Evolutionary conservation across 2,329 filamentous ascomycete species (phyloP).

Genomic region (Coniochaeta sp.): DNA sequence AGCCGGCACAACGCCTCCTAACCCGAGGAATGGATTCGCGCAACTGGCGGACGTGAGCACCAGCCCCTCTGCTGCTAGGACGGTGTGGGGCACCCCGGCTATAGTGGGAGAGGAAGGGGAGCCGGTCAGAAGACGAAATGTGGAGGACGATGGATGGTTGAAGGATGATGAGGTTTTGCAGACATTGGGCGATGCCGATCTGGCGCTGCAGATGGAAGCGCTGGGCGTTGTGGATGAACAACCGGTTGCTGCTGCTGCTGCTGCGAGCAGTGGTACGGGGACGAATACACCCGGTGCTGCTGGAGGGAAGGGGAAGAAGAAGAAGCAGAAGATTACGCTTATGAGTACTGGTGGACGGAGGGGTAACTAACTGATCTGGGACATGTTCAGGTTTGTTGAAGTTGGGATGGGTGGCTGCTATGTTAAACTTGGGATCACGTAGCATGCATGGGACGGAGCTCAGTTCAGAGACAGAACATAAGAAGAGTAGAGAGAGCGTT

Average conservation of each 20-base stretch:
- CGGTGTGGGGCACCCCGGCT: constrained; percentile 86
- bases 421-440: too few relatives aligned
- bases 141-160: constrained; percentile 78
- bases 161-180: constrained; percentile 73
- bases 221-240: constrained; percentile 27
- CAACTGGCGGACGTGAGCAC: constrained; percentile 72
- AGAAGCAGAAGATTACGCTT: too few relatives aligned
- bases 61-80: constrained; percentile 68
- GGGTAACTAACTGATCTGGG: not conserved
- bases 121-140: constrained; percentile 20
- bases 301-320: too few relatives aligned
- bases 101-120: constrained; percentile 51
- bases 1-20: constrained; percentile 46
- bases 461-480: too few relatives aligned
- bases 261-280: constrained; percentile 35
- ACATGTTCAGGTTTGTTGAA: too few relatives aligned
- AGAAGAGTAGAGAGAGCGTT: too few relatives aligned
- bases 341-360: constrained; percentile 48
- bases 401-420: too few relatives aligned
- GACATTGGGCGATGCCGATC: constrained; percentile 56
- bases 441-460: too few relatives aligned
- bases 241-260: constrained; percentile 1
- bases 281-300: too few relatives aligned
- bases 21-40: constrained; percentile 54
- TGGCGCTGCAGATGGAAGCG: constrained; percentile 52